Percentiles rank a stretch among this genome's conserved stretches.
Conservation (phyloP, 1,284 basidiomycete species). For the Cryptococcus amylolentus region DNA sequence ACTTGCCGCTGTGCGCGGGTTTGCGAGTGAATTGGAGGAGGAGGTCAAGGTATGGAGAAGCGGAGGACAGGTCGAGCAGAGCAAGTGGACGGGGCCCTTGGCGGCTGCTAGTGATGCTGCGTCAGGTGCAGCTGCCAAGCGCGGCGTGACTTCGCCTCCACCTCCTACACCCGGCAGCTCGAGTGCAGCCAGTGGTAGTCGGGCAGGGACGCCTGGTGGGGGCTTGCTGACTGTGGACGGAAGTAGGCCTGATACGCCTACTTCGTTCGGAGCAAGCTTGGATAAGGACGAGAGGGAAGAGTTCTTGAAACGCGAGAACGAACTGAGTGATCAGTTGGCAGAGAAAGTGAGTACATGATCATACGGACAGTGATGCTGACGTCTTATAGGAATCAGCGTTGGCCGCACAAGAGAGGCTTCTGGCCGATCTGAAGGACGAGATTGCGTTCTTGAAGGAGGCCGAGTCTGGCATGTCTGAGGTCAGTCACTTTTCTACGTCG, state of each 20-base stretch:
- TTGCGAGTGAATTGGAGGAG: constrained; percentile 84
- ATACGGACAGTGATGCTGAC: neutral
- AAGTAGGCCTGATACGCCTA: constrained; percentile 43
- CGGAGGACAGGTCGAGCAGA: constrained; percentile 80
- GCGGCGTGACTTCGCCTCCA: constrained; percentile 60
- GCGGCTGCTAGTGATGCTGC: constrained; percentile 10
- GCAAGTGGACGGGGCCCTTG: constrained; percentile 67
- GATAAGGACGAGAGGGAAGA: constrained; percentile 98
- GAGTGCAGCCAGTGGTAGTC: constrained; percentile 36
- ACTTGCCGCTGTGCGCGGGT: constrained; percentile 76
- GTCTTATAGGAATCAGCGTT: constrained; percentile 65
- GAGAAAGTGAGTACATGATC: constrained; percentile 59
- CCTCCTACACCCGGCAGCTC: constrained; percentile 59
- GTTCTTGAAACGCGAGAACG: constrained; percentile 94
- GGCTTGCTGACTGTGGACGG: constrained; percentile 22
- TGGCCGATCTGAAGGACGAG: constrained; percentile 82
- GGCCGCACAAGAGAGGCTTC: constrained; percentile 56
- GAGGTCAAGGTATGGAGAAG: constrained; percentile 88
- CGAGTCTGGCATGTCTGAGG: constrained; percentile 70
- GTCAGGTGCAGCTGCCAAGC: constrained; percentile 50
- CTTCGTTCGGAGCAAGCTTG: constrained; percentile 60
- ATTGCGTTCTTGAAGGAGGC: constrained; percentile 87
- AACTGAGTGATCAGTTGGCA: constrained; percentile 86
- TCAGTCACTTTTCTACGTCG: constrained; percentile 38
- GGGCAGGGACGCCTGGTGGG: constrained; percentile 71